phyloP scores from a whole-genome alignment of 1,139 yeast species.

The Magnusiomyces paraingens region DNA sequence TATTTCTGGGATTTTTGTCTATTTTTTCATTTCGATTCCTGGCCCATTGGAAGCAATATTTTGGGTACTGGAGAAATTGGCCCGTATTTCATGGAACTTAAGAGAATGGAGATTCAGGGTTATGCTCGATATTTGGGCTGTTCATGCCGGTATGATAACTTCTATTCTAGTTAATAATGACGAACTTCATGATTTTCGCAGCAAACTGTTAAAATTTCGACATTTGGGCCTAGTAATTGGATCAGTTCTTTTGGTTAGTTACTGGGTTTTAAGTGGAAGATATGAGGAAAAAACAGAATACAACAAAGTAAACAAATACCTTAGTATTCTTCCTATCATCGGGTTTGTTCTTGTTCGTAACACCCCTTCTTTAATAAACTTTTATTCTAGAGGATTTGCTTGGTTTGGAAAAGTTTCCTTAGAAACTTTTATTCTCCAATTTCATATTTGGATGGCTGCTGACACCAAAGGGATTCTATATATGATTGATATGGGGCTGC shows the following conservation, averaged over 20 bases:
- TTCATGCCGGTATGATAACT: conserved; percentile 24
- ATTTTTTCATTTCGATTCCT: conserved; percentile 17
- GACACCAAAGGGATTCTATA: conserved; percentile 23
- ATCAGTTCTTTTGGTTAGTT: conserved; percentile 9
- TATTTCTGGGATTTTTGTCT: conserved; percentile 15
- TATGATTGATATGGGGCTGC: conserved; percentile 16
- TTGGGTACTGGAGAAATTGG: conserved; percentile 18
- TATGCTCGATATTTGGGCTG: conserved; percentile 23
- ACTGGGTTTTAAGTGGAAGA: conserved; percentile 13
- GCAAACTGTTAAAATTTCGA: conserved; percentile 8
- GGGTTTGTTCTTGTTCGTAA: conserved; percentile 23
- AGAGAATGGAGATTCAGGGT: conserved; percentile 26
- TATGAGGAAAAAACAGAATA: conserved; percentile 20
- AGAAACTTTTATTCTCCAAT: conserved; percentile 25
- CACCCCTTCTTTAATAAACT: conserved; percentile 18
- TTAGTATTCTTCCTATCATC: conserved; percentile 21
- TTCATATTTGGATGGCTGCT: conserved; percentile 27
- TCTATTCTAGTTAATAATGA: conserved; percentile 18
- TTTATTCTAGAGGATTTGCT: conserved; percentile 22
- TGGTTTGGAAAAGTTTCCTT: conserved; percentile 25
- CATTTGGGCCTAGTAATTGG: conserved; percentile 9
- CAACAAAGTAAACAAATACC: conserved; percentile 20
- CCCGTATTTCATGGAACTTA: conserved; percentile 22
- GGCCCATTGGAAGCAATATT: conserved; percentile 22
- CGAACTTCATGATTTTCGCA: conserved; percentile 11